These are phyloP conservation scores for Styphnolobium japonicum DNA, from an alignment of 306 rosid species.

Conservation along the genomic window DNA sequence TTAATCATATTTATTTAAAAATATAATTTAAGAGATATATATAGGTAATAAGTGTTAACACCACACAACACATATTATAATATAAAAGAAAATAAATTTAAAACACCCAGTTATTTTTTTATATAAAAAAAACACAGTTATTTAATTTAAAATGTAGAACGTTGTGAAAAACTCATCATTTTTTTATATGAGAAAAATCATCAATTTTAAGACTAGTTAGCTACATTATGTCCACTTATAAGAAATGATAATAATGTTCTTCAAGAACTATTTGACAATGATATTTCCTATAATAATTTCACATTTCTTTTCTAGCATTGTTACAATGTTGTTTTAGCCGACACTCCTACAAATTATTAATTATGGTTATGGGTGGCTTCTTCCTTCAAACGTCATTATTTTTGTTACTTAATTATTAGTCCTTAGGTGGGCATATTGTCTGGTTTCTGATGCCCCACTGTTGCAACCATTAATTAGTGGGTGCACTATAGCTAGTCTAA, in stretches of 20 bases:
- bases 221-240: constrained; percentile 5
- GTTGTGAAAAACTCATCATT: too few relatives aligned
- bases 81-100: too few relatives aligned
- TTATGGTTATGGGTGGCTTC: background rate
- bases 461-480: background rate
- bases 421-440: constrained; percentile 19
- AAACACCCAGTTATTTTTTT: too few relatives aligned
- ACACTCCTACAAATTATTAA: constrained; percentile 4
- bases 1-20: background rate
- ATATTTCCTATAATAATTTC: background rate
- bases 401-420: constrained; percentile 22
- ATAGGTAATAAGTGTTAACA: too few relatives aligned
- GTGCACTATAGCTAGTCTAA: background rate
- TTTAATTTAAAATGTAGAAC: too few relatives aligned
- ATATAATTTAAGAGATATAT: too few relatives aligned
- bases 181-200: too few relatives aligned
- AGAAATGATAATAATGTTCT: background rate
- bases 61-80: too few relatives aligned
- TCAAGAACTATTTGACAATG: background rate
- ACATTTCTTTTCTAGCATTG: background rate
- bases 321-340: constrained; percentile 20
- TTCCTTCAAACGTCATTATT: constrained; percentile 2
- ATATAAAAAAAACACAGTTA: too few relatives aligned
- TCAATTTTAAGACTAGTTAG: background rate
- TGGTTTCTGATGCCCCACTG: constrained; percentile 14